Evolutionary conservation across 768 basidiomycete genomes (phyloP).

Genomic region (Roridomyces roridus): DNA sequence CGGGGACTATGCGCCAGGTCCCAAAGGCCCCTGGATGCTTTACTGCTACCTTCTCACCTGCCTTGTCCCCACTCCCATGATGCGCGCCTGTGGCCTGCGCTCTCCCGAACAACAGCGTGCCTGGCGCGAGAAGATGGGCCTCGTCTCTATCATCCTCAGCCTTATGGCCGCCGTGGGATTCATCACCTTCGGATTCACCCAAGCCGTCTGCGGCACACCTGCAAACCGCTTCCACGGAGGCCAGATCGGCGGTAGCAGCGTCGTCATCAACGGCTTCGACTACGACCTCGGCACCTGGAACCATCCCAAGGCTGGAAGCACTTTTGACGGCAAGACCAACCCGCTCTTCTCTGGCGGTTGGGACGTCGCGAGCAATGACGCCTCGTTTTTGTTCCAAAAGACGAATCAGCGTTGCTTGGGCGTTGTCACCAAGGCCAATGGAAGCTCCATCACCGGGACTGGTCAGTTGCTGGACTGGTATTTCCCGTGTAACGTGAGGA

Average conservation of each 20-base stretch:
- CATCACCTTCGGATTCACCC: slow-evolving; percentile 98
- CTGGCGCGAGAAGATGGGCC: slow-evolving; percentile 98
- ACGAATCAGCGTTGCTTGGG: slow-evolving; percentile 84
- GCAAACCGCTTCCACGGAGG: slow-evolving; percentile 85
- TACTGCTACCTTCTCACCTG: slow-evolving; percentile 89
- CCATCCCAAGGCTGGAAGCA: slow-evolving; percentile 72
- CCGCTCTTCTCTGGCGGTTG: slow-evolving; percentile 82
- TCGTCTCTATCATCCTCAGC: slow-evolving; percentile 77
- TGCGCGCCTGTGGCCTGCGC: slow-evolving; percentile 81
- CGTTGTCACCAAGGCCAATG: slow-evolving; percentile 73
- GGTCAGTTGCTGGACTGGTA: slow-evolving; percentile 85
- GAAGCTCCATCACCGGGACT: slow-evolving; percentile 66
- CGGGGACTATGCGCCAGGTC: slow-evolving; percentile 81
- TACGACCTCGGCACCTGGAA: slow-evolving; percentile 90
- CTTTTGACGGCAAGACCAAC: slow-evolving; percentile 82
- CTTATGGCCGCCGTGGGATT: slow-evolving; percentile 96
- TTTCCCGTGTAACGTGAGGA: slow-evolving; percentile 94
- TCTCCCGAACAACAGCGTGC: slow-evolving; percentile 94
- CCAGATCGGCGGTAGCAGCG: slow-evolving; percentile 73
- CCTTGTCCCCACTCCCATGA: slow-evolving; percentile 80
- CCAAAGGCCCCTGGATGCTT: slow-evolving; percentile 93
- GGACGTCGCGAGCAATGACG: slow-evolving; percentile 86
- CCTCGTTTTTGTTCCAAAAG: slow-evolving; percentile 94
- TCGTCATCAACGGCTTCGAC: slow-evolving; percentile 93
- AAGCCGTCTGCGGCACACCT: slow-evolving; percentile 89